Percentiles rank a stretch among this genome's conserved stretches.
Evolutionary conservation across 148 eudicot genomes (phyloP).

Genomic region (Camellia japonica): DNA sequence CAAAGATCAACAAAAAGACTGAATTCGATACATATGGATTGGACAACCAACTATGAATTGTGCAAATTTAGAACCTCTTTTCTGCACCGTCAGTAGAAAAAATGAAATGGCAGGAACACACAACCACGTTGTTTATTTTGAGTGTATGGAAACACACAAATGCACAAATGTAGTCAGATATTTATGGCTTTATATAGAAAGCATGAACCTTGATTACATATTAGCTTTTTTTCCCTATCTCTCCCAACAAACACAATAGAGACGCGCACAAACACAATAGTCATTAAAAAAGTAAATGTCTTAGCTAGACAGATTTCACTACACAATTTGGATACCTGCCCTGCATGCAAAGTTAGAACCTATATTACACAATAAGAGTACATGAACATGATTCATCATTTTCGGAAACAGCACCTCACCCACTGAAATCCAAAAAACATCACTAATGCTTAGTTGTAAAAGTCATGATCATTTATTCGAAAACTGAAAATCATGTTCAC

Average conservation of each 20-base stretch:
- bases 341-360: not conserved
- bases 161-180: not conserved
- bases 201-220: not conserved
- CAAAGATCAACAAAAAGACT: no score
- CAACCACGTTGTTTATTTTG: not conserved
- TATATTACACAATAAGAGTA: not conserved
- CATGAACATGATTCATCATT: not conserved
- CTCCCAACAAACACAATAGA: not conserved
- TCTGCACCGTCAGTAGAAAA: not conserved
- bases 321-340: not conserved
- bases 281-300: no score
- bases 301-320: not conserved
- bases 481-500: conserved; percentile 23
- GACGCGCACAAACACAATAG: no score
- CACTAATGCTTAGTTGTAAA: not conserved
- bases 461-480: not conserved
- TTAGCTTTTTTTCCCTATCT: not conserved
- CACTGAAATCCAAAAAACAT: not conserved
- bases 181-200: not conserved
- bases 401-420: not conserved
- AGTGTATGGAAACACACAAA: not conserved
- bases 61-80: not conserved
- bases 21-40: not conserved
- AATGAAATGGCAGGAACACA: not conserved
- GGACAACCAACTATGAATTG: not conserved